Percentiles rank a stretch among this genome's conserved stretches.
Conservation (phyloP, 2,329 filamentous ascomycete species). For the Blastomyces parvus region DNA sequence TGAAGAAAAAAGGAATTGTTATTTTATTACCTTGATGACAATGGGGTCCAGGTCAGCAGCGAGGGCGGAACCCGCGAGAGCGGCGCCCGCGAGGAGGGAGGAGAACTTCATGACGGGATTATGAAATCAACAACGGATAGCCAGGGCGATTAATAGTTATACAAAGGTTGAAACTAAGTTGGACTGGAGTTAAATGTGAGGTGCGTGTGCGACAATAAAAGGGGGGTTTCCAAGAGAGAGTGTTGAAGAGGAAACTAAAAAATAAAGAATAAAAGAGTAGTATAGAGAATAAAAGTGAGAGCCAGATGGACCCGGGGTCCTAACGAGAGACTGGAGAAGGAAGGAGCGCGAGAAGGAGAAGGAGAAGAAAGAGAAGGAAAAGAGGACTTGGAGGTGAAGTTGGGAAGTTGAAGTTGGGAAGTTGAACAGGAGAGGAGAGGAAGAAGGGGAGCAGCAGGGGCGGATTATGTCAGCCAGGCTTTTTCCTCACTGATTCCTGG, state of each 20-base stretch:
- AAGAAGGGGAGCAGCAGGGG: neutral
- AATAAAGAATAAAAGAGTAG: too few species aligned
- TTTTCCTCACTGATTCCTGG: too few species aligned
- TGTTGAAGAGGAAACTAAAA: neutral
- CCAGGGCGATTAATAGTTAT: neutral
- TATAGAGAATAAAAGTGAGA: neutral
- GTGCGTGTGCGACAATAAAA: neutral
- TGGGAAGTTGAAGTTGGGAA: too few species aligned
- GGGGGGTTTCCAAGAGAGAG: neutral
- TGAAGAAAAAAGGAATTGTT: neutral
- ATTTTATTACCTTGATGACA: slow-evolving; percentile 51
- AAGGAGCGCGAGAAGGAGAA: slow-evolving; percentile 7
- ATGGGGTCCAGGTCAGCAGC: slow-evolving; percentile 49
- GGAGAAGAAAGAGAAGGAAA: neutral
- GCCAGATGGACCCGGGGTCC: neutral
- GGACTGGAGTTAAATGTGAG: neutral
- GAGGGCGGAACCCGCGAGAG: slow-evolving; percentile 37
- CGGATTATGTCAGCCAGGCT: too few species aligned
- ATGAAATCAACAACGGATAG: slow-evolving; percentile 3
- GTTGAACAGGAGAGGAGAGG: neutral
- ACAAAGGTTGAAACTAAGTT: neutral
- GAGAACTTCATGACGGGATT: slow-evolving; percentile 47
- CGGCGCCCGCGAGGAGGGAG: slow-evolving; percentile 42
- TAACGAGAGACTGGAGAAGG: slow-evolving; percentile 12
- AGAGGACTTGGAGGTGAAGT: neutral